phyloP scores from a whole-genome alignment of 179 eudicot species.

The Carnegiea gigantea region DNA sequence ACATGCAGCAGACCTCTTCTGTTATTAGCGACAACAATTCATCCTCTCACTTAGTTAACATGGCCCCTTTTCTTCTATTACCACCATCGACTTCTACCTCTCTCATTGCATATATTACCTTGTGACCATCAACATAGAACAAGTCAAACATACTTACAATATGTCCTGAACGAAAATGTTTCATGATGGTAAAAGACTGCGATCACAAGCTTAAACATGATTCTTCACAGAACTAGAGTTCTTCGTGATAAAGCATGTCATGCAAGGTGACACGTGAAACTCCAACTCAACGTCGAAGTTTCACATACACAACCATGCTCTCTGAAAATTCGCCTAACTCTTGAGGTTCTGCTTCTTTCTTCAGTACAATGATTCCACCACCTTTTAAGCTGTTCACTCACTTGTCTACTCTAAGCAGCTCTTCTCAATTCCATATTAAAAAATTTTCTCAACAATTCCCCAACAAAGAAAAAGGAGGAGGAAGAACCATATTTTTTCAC shows the following conservation, averaged over 20 bases:
- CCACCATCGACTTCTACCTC: too few relatives aligned
- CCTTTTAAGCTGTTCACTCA: not conserved
- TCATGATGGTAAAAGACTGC: not conserved
- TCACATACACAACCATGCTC: not conserved
- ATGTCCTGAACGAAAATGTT: not conserved
- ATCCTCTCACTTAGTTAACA: too few relatives aligned
- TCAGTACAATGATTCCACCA: not conserved
- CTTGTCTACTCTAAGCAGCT: not conserved
- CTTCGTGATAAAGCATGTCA: not conserved
- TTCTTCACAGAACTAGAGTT: not conserved
- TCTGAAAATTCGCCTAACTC: not conserved
- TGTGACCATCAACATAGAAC: not conserved
- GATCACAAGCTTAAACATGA: not conserved
- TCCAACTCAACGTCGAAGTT: not conserved
- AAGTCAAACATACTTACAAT: not conserved
- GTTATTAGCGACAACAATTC: too few relatives aligned
- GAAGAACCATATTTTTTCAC: not conserved
- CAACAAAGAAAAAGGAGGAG: not conserved
- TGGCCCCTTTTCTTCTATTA: too few relatives aligned
- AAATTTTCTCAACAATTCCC: not conserved
- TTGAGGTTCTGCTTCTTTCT: not conserved
- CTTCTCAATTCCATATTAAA: not conserved
- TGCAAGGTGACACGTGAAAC: not conserved
- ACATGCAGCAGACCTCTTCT: too few relatives aligned
- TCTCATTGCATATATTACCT: too few relatives aligned